Evolutionary conservation across 176 grass and related monocot species (phyloP).

Genomic region (Eremochloa ophiuroides): DNA sequence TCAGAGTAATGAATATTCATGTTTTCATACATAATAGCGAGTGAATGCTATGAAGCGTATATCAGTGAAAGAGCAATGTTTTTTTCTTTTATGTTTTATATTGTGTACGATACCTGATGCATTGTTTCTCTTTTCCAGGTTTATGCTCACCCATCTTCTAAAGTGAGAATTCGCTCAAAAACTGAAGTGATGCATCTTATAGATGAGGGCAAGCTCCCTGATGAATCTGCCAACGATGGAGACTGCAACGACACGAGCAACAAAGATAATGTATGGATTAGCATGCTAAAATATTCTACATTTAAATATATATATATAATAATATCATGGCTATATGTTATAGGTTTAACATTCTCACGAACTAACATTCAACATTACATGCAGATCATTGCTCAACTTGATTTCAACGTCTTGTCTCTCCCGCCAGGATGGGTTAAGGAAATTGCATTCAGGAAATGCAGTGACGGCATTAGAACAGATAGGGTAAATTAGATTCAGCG

Average conservation of each 20-base stretch:
- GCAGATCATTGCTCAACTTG: constrained; percentile 3
- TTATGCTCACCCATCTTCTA: not conserved
- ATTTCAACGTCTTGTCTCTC: not conserved
- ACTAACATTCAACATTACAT: not conserved
- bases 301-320: not conserved
- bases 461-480: not conserved
- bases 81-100: not conserved
- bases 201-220: not conserved
- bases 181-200: not conserved
- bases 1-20: not conserved
- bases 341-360: not conserved
- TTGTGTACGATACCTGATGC: not conserved
- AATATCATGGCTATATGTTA: not conserved
- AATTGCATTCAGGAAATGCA: not conserved
- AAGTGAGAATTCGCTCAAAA: not conserved
- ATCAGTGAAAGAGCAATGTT: not conserved
- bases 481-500: not conserved
- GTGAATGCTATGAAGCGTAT: not conserved
- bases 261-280: not conserved
- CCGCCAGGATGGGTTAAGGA: constrained; percentile 14
- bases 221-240: not conserved
- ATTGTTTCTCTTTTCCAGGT: not conserved
- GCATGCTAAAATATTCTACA: not conserved
- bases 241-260: not conserved
- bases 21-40: not conserved